Evolutionary conservation across 2,329 filamentous ascomycete genomes (phyloP), one percentile per base, ranked within the genome.

Genomic region (Colletotrichum navitas): DNA sequence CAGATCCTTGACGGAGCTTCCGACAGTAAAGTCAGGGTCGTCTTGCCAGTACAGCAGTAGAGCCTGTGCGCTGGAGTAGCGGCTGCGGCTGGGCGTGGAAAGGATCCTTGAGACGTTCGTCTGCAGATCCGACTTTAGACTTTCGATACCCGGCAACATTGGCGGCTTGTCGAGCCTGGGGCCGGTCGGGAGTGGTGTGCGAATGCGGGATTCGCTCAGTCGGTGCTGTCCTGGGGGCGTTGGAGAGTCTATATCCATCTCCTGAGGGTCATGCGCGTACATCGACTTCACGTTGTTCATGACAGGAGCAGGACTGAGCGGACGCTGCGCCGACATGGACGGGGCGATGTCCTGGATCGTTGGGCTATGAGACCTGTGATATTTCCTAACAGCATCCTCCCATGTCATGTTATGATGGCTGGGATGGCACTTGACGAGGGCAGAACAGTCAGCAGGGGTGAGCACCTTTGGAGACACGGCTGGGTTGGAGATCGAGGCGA

Each of bases 321-420:
- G 83, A 43, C 83, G 81, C 68, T 81, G 84, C 61, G 80, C 78
- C 43, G 82, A 77, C 24, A 81, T 73, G 26, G 81, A 80, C 41
- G 84, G 82, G 39, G 83, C 82, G 55, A 87, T 84, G 32, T 88
- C 86, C 70, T 85, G 85, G 58, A 87, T 81, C 36, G 79, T 80
- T 41, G 87, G 86, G 74, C 87, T 89, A 67, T 86, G 83, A 51
- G 85, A 84, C 68, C 85, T 83, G 78, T 83, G 80, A 66, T 88
- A 89, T 75, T 88, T 89, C 75, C 80, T 82, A 58, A 86, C 82
- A 21, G 88, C 85, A 73, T 89, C 87, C 77, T 89, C 87, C 87
- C 88, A 90, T 14, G 86, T 88, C 86, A 89, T 87, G 74, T 86
- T 86, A 74, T 89, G 88, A 77, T 90, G 88, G 74, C 84, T 87